Evolutionary conservation across 805 yeast species (phyloP).

Genomic region (Kockiozyma suomiensis): DNA sequence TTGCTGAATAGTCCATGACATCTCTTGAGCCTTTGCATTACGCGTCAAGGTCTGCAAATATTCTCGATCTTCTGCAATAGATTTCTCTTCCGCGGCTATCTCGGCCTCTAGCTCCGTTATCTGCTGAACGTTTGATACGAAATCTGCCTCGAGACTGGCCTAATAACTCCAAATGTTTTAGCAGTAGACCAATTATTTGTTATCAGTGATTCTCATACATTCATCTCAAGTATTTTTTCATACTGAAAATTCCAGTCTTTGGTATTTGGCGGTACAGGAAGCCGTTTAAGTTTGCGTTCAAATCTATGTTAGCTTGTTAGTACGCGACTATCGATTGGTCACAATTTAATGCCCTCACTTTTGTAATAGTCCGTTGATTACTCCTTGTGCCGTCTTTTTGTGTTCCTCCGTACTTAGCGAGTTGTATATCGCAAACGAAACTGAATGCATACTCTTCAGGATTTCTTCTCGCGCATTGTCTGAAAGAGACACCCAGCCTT

Average conservation of each 20-base stretch:
- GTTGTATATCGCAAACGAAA: slow-evolving; percentile 18
- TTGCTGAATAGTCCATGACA: slow-evolving; percentile 18
- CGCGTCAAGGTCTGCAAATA: slow-evolving; percentile 18
- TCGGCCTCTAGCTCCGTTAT: slow-evolving; percentile 22
- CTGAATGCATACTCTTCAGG: slow-evolving; percentile 9
- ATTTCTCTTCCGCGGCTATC: slow-evolving; percentile 17
- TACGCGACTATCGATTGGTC: not conserved
- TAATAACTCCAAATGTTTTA: not conserved
- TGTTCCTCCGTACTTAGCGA: slow-evolving; percentile 10
- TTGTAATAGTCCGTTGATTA: slow-evolving; percentile 8
- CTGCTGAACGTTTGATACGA: slow-evolving; percentile 17
- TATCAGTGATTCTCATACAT: slow-evolving; percentile 9
- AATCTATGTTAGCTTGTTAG: slow-evolving; percentile 9
- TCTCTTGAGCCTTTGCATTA: slow-evolving; percentile 25
- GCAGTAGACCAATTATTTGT: not conserved
- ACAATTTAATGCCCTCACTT: slow-evolving; percentile 6
- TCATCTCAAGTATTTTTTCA: slow-evolving; percentile 21
- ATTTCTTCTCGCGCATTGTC: slow-evolving; percentile 22
- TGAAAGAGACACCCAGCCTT: slow-evolving; percentile 17
- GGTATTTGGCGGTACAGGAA: slow-evolving; percentile 27
- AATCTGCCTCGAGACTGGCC: slow-evolving; percentile 16
- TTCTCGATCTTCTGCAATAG: slow-evolving; percentile 11
- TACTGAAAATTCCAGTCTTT: slow-evolving; percentile 26
- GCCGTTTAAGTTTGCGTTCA: slow-evolving; percentile 11
- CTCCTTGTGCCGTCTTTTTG: slow-evolving; percentile 19